Evolutionary conservation across 2,329 filamentous ascomycete species (phyloP).

Genomic region (Kalmusia sp.): DNA sequence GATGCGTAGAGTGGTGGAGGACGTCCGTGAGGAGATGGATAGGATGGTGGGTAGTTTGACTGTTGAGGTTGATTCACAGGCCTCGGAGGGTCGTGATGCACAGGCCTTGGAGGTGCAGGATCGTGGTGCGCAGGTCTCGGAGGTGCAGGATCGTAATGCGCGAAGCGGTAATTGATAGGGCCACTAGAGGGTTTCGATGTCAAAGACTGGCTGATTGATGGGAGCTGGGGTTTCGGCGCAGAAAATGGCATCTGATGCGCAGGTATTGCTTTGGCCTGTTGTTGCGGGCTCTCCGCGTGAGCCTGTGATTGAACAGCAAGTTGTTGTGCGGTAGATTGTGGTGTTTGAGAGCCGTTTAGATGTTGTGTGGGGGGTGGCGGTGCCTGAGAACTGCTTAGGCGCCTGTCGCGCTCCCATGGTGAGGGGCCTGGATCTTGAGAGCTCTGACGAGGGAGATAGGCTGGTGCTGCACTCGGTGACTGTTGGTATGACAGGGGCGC

Average conservation of each 20-base stretch:
- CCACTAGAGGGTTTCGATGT: slow-evolving; percentile 37
- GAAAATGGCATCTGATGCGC: slow-evolving; percentile 43
- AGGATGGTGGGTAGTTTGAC: slow-evolving; percentile 27
- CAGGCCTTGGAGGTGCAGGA: slow-evolving; percentile 36
- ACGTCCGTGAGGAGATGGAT: slow-evolving; percentile 15
- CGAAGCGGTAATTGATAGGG: slow-evolving; percentile 43
- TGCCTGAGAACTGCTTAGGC: slow-evolving; percentile 35
- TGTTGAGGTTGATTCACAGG: slow-evolving; percentile 29
- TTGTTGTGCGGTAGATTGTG: slow-evolving; percentile 26
- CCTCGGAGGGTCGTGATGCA: no score
- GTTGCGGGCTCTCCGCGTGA: slow-evolving; percentile 32
- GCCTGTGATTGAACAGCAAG: no score
- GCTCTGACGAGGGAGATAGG: slow-evolving; percentile 29
- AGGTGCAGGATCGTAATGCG: slow-evolving; percentile 44
- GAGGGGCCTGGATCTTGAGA: slow-evolving; percentile 33
- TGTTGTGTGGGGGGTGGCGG: slow-evolving; percentile 29
- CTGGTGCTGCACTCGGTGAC: slow-evolving; percentile 19
- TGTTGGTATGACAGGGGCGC: slow-evolving; percentile 18
- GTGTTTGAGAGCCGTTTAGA: slow-evolving; percentile 34
- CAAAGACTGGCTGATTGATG: slow-evolving; percentile 23
- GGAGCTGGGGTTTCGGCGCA: slow-evolving; percentile 23
- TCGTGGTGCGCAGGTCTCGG: no score
- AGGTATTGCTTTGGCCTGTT: slow-evolving; percentile 25
- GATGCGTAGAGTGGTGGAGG: slow-evolving; percentile 53
- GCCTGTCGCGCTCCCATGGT: slow-evolving; percentile 36